These are phyloP conservation scores for Umbelopsis sp. DNA, from an alignment of 371 early-diverging fungal species.

Conservation along the genomic window DNA sequence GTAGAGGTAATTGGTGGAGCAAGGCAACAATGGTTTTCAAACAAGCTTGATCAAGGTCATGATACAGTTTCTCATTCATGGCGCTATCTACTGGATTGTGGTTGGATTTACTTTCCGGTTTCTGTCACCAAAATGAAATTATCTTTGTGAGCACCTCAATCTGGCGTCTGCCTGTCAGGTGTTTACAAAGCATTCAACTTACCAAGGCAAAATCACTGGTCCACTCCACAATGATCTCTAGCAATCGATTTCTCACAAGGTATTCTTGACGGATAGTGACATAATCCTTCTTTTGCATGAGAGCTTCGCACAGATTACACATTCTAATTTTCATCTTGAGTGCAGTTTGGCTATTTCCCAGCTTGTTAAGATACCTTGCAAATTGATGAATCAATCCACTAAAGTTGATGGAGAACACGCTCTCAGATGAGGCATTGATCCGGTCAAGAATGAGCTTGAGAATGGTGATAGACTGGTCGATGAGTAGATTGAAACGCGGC, in stretches of 20 bases:
- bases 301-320: conserved; percentile 79
- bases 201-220: conserved; percentile 72
- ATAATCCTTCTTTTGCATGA: conserved; percentile 78
- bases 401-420: conserved; percentile 75
- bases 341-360: conserved; percentile 59
- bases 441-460: conserved; percentile 83
- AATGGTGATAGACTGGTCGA: conserved; percentile 84
- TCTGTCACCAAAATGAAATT: background rate
- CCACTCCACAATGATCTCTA: conserved; percentile 83
- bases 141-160: background rate
- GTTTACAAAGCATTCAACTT: conserved; percentile 9
- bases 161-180: background rate
- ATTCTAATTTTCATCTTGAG: conserved; percentile 81
- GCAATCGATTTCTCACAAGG: conserved; percentile 75
- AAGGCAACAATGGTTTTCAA: conserved; percentile 81
- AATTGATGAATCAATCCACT: conserved; percentile 73
- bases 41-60: conserved; percentile 80
- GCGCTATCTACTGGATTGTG: conserved; percentile 16
- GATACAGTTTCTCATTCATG: conserved; percentile 61
- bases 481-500: conserved; percentile 78
- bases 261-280: conserved; percentile 83
- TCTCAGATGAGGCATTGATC: conserved; percentile 64
- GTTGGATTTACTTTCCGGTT: conserved; percentile 22
- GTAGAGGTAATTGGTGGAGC: conserved; percentile 78
- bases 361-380: conserved; percentile 75